Evolutionary conservation across 208 protist species (phyloP), one percentile per base, ranked within the genome.

Genomic region (Trypanosoma cruzi): DNA sequence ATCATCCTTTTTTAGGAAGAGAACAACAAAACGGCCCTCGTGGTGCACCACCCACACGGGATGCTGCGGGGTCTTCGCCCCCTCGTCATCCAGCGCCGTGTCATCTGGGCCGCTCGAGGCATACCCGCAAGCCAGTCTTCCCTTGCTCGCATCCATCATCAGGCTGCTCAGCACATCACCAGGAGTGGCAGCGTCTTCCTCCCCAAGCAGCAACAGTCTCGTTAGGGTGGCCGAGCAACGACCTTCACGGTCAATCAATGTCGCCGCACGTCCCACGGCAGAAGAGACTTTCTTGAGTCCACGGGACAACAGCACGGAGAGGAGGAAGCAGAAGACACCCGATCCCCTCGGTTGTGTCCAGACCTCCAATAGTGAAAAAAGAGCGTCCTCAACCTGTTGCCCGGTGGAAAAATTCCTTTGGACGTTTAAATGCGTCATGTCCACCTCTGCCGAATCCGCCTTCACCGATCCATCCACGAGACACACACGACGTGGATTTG

Each of bases 1-100:
- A n/a, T 69, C 81, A 58, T 94, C 88, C 29, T 79, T 82, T 29
- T 80, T 79, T 74, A 93, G 82, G 64, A 90, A 97, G 26, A 93
- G 44, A 53, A 90, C 87, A 11, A 64, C 72, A 77, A 85, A 95
- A 73, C 84, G 78, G 18, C 64, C 72, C 14, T 68, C 52, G 67
- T 88, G 76, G 58, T 61, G 73, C 14, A 97, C n/a, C 22, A 97
- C 82, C 90, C 92, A 97, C 55, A 89, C 87, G 13, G 92, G 82
- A 37, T 79, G 68, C 2, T 42, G 60, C 18, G 88, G 87, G 11
- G 72, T 77, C 44, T 61, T 86, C 6, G 84, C 28, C 3, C 49
- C 66, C 13, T 75, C 18, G 3, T 29, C 58, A 42, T 53, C 49
- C 20, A 63, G 20, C 11, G 1, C n/a, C 22, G 20, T 48, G 28